Evolutionary conservation across 1,284 basidiomycete genomes (phyloP), one percentile per base, ranked within the genome.

Genomic region (Lentinula novae-zelandiae): DNA sequence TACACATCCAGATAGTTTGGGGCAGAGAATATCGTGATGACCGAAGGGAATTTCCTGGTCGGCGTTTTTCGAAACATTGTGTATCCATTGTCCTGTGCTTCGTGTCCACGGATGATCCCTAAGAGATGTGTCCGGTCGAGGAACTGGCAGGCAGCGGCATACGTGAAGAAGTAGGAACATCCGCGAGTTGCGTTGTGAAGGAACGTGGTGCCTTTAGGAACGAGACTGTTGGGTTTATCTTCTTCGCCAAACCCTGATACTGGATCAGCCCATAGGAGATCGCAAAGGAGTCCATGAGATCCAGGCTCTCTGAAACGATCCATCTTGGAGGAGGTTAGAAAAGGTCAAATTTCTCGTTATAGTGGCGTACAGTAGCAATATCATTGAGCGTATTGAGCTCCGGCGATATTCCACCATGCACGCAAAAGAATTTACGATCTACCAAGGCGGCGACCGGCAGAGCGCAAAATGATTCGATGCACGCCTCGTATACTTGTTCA

Each of bases 41-140:
- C 92, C 2, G 94, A 95, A 1, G 95, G 94, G 70, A 90, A 90
- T 64, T 92, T 93, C 76, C 94, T 95, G 38, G 89, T 92, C 62
- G 92, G 90, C 6, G 94, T 96, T 76, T 95, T 96, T 66, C 91
- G 85, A 76, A 95, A 92, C 94, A 97, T 97, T 51, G 92, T 89
- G 72, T 95, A 97, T 84, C 97, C 96, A 20, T 94, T 93, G 74
- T 98, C 96, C 75, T 99, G 96, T 1, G 96, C 96, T 77, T 99
- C 96, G 69, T 99, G 96, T 10, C 95, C 97, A 58, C 97, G 89
- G 67, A 99, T 96, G 67, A 99, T 90, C 12, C 95, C 95, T 22
- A 99, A 80, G 5, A 99, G 81, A 61, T 87, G 84, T 70, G 98
- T 99, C 52, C 95, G 84, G 68, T 98, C 95, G 17, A 99, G 82